Evolutionary conservation across 2,329 filamentous ascomycete species (phyloP).

Genomic region (Claviceps digitariae): DNA sequence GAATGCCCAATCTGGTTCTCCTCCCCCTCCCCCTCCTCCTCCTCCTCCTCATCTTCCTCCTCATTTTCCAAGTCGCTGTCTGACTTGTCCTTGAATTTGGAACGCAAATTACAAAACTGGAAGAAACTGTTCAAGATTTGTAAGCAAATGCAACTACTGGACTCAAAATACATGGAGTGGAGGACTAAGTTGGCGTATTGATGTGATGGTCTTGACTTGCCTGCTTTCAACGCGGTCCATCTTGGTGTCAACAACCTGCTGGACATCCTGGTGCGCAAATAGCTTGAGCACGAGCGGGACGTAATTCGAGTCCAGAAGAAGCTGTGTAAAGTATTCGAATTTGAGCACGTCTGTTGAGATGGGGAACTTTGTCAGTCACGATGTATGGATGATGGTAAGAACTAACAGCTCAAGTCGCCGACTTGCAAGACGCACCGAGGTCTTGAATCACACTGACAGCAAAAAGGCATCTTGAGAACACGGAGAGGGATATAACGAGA

Average conservation of each 20-base stretch:
- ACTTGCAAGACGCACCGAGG: neutral
- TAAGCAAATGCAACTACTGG: neutral
- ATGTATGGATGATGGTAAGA: neutral
- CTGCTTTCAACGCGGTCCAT: constrained; percentile 72
- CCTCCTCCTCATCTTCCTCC: no score
- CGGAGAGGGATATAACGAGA: no score
- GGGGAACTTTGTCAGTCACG: neutral
- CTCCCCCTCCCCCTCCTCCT: no score
- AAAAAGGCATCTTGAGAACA: no score
- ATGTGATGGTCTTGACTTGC: constrained; percentile 33
- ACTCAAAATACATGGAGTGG: neutral
- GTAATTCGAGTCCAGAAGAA: constrained; percentile 90
- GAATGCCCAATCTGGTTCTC: constrained; percentile 10
- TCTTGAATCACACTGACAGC: no score
- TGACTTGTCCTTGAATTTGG: constrained; percentile 29
- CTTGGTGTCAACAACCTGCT: constrained; percentile 75
- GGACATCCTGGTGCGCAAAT: constrained; percentile 87
- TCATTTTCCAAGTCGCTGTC: constrained; percentile 15
- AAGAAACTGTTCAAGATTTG: constrained; percentile 53
- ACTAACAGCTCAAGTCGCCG: neutral
- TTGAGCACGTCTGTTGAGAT: constrained; percentile 63
- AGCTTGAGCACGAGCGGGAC: constrained; percentile 84
- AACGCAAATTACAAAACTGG: constrained; percentile 68
- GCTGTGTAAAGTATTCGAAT: constrained; percentile 88
- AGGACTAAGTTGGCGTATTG: no score